phyloP scores from a whole-genome alignment of 208 protist species.

The Acanthamoeba triangularis region DNA sequence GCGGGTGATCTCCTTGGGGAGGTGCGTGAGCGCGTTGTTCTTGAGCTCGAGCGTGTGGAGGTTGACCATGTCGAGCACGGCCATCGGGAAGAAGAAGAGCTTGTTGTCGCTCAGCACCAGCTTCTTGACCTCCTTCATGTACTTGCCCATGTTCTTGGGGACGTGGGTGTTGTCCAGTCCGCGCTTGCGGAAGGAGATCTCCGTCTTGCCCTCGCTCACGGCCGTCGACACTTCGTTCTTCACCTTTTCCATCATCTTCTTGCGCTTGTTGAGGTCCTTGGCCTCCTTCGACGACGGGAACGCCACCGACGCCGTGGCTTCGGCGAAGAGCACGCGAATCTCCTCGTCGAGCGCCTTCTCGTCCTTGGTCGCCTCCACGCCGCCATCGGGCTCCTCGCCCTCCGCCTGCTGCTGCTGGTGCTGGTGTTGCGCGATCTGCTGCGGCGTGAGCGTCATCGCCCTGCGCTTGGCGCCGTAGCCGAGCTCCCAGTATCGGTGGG shows the following conservation, averaged over 20 bases:
- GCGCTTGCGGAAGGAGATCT: slow-evolving; percentile 49
- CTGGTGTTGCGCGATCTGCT: background rate
- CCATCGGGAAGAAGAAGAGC: slow-evolving; percentile 73
- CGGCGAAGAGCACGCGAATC: slow-evolving; percentile 17
- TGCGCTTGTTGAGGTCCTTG: slow-evolving; percentile 44
- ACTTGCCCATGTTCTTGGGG: slow-evolving; percentile 64
- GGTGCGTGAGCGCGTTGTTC: slow-evolving; percentile 14
- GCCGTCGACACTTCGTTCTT: slow-evolving; percentile 35
- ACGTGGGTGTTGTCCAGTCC: slow-evolving; percentile 65
- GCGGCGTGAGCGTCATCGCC: background rate
- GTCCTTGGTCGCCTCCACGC: background rate
- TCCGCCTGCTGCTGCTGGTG: background rate
- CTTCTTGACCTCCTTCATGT: slow-evolving; percentile 69
- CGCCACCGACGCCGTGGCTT: slow-evolving; percentile 6
- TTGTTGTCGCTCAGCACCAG: slow-evolving; percentile 66
- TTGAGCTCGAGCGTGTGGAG: slow-evolving; percentile 54
- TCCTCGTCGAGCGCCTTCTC: slow-evolving; percentile 50
- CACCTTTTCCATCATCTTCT: slow-evolving; percentile 61
- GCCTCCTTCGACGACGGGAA: slow-evolving; percentile 42
- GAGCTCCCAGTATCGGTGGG: slow-evolving; percentile 26
- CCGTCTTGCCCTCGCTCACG: slow-evolving; percentile 12
- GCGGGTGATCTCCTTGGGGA: slow-evolving; percentile 39
- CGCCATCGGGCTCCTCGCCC: background rate
- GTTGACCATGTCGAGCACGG: slow-evolving; percentile 61
- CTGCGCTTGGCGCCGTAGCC: slow-evolving; percentile 6